These are phyloP conservation scores for Udeniomyces megalosporus DNA, from an alignment of 768 basidiomycete species.

Conservation along the genomic window DNA sequence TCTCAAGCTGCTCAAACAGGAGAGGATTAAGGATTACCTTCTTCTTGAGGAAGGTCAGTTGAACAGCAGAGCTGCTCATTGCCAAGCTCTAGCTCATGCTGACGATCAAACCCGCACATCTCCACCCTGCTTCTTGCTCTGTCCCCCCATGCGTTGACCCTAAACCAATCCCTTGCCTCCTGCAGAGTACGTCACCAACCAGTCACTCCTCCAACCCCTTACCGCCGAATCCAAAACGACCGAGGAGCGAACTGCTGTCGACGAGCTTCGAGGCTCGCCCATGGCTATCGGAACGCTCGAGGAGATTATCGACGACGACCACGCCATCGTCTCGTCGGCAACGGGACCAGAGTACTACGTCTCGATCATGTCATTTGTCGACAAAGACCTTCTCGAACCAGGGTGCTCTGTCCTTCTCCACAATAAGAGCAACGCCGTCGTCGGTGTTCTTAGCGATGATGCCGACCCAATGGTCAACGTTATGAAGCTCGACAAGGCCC, in stretches of 20 bases:
- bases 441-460: slow-evolving; percentile 91
- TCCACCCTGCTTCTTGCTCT: not conserved
- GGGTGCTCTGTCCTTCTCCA: slow-evolving; percentile 88
- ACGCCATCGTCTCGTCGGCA: slow-evolving; percentile 85
- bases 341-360: slow-evolving; percentile 95
- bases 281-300: slow-evolving; percentile 98
- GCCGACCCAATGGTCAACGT: slow-evolving; percentile 89
- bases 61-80: too few species aligned
- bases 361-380: slow-evolving; percentile 91
- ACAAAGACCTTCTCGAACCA: slow-evolving; percentile 93
- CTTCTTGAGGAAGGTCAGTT: slow-evolving; percentile 48
- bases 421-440: slow-evolving; percentile 86
- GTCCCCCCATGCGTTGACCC: not conserved
- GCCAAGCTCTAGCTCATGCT: too few species aligned
- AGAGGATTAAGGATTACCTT: slow-evolving; percentile 95
- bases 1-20: slow-evolving; percentile 84
- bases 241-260: slow-evolving; percentile 82
- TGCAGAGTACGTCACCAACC: slow-evolving; percentile 28
- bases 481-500: slow-evolving; percentile 73
- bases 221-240: slow-evolving; percentile 87
- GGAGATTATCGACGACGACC: slow-evolving; percentile 46
- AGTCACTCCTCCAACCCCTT: slow-evolving; percentile 20
- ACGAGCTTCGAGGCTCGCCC: slow-evolving; percentile 83
- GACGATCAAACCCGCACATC: not conserved
- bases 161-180: not conserved